These are phyloP conservation scores for Pulveroboletus sp. DNA, from an alignment of 768 basidiomycete genomes.

Conservation along the genomic window DNA sequence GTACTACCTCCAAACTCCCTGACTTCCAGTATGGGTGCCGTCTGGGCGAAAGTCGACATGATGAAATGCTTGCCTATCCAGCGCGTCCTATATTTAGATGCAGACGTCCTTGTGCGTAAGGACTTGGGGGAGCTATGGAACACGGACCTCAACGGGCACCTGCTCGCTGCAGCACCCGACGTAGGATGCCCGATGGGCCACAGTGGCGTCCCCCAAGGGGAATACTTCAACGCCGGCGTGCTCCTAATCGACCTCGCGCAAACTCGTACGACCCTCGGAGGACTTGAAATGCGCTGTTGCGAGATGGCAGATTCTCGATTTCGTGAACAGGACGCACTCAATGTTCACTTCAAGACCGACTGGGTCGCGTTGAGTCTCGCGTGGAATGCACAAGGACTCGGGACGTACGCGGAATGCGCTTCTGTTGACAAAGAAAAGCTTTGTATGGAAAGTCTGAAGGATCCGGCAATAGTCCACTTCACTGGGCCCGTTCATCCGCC, in stretches of 20 bases:
- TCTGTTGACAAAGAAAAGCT: slow-evolving; percentile 35
- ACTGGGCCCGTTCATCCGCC: slow-evolving; percentile 53
- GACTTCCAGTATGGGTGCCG: slow-evolving; percentile 25
- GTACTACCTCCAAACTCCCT: slow-evolving; percentile 32
- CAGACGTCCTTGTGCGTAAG: slow-evolving; percentile 45
- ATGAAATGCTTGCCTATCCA: slow-evolving; percentile 45
- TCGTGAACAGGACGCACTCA: slow-evolving; percentile 52
- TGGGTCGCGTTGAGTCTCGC: slow-evolving; percentile 41
- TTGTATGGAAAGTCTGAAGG: slow-evolving; percentile 33
- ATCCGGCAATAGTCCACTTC: slow-evolving; percentile 54
- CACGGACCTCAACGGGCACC: slow-evolving; percentile 39
- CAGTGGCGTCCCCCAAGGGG: slow-evolving; percentile 24
- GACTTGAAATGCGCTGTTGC: slow-evolving; percentile 26
- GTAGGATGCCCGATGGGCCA: slow-evolving; percentile 52
- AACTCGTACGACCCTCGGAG: slow-evolving; percentile 26
- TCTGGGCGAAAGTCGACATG: slow-evolving; percentile 55
- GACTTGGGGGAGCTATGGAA: slow-evolving; percentile 44
- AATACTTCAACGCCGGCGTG: slow-evolving; percentile 59
- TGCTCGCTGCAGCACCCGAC: slow-evolving; percentile 45
- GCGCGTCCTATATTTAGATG: slow-evolving; percentile 51
- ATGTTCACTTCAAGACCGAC: slow-evolving; percentile 40
- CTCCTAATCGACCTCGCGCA: slow-evolving; percentile 48
- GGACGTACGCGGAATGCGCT: slow-evolving; percentile 44
- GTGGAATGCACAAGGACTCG: slow-evolving; percentile 60
- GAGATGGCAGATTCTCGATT: slow-evolving; percentile 31